Conservation (phyloP, 164 flowering plant species). For the Hamamelis virginiana region DNA sequence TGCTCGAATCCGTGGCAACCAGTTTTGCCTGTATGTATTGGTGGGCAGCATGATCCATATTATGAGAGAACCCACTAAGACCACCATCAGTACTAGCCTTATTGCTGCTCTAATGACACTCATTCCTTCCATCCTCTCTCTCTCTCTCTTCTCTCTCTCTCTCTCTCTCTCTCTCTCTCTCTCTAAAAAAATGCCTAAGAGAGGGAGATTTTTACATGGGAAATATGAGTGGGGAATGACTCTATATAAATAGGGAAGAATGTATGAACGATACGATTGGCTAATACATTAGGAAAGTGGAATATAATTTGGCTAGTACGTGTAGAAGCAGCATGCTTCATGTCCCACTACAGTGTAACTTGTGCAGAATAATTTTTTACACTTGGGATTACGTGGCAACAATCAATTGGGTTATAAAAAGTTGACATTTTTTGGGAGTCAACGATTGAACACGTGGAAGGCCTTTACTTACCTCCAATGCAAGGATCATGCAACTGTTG, state of each 20-base stretch:
- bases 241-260: too few relatives aligned
- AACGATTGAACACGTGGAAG: conserved; percentile 2
- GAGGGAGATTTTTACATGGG: background rate
- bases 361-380: too few relatives aligned
- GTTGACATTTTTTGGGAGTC: background rate
- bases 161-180: conserved; percentile 11
- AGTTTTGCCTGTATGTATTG: conserved; percentile 28
- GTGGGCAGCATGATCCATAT: conserved; percentile 72
- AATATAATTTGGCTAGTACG: too few relatives aligned
- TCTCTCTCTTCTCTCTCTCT: background rate
- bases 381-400: background rate
- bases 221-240: too few relatives aligned
- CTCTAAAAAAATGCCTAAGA: background rate
- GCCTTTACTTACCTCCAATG: conserved; percentile 9
- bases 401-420: background rate
- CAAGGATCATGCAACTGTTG: conserved; percentile 3
- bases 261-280: too few relatives aligned
- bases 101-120: conserved; percentile 11
- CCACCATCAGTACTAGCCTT: conserved; percentile 19
- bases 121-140: background rate
- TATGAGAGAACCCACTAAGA: conserved; percentile 46
- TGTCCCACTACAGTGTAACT: too few relatives aligned
- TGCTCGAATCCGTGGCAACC: conserved; percentile 37
- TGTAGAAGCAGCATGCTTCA: too few relatives aligned
- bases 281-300: too few relatives aligned